phyloP scores from a whole-genome alignment of 305 asterid species.

The Fraxinus paxiana region DNA sequence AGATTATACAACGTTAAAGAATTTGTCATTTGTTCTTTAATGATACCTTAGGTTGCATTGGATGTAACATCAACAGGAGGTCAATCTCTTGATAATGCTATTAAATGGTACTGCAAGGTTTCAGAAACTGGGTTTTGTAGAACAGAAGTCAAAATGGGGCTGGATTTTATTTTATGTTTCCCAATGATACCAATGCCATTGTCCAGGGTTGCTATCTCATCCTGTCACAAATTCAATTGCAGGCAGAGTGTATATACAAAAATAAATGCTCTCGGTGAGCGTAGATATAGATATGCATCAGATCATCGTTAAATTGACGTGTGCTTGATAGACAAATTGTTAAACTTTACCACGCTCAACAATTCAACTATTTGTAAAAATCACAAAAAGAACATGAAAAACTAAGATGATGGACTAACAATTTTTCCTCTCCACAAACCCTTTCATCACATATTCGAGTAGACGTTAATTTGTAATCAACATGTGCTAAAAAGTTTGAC shows the following conservation, averaged over 20 bases:
- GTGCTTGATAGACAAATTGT: not conserved
- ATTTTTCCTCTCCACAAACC: not conserved
- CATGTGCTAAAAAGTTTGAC: not conserved
- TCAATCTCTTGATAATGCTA: not conserved
- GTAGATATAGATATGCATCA: not conserved
- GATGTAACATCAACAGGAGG: not conserved
- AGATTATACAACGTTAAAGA: not conserved
- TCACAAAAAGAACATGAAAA: not conserved
- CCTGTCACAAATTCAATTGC: not conserved
- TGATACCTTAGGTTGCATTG: not conserved
- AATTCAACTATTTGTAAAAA: not conserved
- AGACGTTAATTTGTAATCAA: too few relatives aligned
- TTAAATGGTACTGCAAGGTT: not conserved
- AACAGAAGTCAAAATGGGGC: not conserved
- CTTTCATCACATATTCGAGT: not conserved
- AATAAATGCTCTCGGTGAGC: not conserved
- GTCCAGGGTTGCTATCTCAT: not conserved
- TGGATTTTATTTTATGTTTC: not conserved
- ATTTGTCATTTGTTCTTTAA: not conserved
- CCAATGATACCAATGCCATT: not conserved
- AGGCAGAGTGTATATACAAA: not conserved
- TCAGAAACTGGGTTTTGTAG: not conserved
- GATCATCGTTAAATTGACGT: not conserved
- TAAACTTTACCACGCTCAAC: too few relatives aligned
- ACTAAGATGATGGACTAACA: not conserved